Evolutionary conservation across 2,329 filamentous ascomycete genomes (phyloP).

Genomic region (Penicillium rolfsii): DNA sequence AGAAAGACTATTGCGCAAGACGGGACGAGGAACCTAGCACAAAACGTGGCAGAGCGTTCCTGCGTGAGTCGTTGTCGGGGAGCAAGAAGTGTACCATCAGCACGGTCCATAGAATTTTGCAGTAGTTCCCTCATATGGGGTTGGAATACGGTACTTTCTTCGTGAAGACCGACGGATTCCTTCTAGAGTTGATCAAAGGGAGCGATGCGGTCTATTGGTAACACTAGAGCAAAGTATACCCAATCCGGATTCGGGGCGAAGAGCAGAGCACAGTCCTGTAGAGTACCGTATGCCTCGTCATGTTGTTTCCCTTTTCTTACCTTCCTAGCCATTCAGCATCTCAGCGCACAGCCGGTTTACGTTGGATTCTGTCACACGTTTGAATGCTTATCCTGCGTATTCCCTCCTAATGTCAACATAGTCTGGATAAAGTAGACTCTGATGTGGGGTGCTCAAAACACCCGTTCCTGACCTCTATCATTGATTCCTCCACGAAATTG

Average conservation of each 20-base stretch:
- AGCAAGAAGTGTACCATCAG: background rate
- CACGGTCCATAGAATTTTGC: background rate
- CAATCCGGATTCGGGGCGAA: background rate
- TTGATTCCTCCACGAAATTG: background rate
- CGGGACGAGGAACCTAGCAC: slow-evolving; percentile 1
- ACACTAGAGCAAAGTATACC: background rate
- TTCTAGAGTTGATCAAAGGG: background rate
- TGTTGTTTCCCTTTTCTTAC: background rate
- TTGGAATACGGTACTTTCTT: background rate
- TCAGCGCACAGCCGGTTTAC: background rate
- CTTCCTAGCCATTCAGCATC: background rate
- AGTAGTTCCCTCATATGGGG: background rate
- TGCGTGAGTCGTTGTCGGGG: slow-evolving; percentile 26
- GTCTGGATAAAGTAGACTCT: background rate
- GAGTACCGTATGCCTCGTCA: background rate
- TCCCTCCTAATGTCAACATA: background rate
- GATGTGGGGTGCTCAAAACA: background rate
- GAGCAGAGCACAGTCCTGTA: background rate
- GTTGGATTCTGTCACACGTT: background rate
- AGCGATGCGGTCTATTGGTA: background rate
- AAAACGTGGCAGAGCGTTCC: slow-evolving; percentile 29
- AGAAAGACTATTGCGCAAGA: background rate
- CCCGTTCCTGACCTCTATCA: background rate
- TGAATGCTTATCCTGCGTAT: background rate
- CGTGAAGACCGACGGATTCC: background rate